A percentile compares a stretch with the other conserved stretches of the same genome.
phyloP scores from a whole-genome alignment of 2,329 filamentous ascomycete genomes.

The Aspergillus piperis region DNA sequence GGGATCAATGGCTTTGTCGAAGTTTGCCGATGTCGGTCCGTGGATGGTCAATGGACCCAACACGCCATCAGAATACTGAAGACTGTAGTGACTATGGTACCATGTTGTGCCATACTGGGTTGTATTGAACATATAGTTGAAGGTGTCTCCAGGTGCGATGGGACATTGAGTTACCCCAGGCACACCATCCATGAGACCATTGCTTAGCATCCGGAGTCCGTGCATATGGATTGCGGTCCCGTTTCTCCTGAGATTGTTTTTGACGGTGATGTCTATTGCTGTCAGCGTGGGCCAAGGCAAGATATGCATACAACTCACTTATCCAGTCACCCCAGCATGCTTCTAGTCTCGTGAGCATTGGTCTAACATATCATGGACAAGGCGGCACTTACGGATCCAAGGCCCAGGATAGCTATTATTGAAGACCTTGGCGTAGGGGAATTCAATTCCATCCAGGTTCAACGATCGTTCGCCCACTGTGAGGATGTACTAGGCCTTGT shows the following conservation, averaged over 20 bases:
- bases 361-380: neutral
- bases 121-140: constrained; percentile 9
- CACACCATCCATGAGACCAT: constrained; percentile 8
- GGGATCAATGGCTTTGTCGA: constrained; percentile 2
- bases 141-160: constrained; percentile 4
- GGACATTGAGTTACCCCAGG: constrained; percentile 11
- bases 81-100: constrained; percentile 16
- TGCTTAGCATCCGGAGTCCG: constrained; percentile 2
- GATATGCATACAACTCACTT: neutral
- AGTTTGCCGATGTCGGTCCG: constrained; percentile 9
- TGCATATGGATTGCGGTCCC: constrained; percentile 13
- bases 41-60: constrained; percentile 11
- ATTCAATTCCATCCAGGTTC: neutral
- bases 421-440: neutral
- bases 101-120: constrained; percentile 11
- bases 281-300: neutral
- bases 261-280: constrained; percentile 3
- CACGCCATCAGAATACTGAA: constrained; percentile 9
- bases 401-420: constrained; percentile 2
- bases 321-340: constrained; percentile 10
- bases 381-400: constrained; percentile 9
- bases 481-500: neutral
- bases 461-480: neutral
- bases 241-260: constrained; percentile 5
- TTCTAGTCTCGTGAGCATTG: neutral